Percentiles rank a stretch among this genome's conserved stretches.
These are phyloP conservation scores for Boeremia exigua DNA, from an alignment of 2,329 filamentous ascomycete genomes.

Conservation along the genomic window DNA sequence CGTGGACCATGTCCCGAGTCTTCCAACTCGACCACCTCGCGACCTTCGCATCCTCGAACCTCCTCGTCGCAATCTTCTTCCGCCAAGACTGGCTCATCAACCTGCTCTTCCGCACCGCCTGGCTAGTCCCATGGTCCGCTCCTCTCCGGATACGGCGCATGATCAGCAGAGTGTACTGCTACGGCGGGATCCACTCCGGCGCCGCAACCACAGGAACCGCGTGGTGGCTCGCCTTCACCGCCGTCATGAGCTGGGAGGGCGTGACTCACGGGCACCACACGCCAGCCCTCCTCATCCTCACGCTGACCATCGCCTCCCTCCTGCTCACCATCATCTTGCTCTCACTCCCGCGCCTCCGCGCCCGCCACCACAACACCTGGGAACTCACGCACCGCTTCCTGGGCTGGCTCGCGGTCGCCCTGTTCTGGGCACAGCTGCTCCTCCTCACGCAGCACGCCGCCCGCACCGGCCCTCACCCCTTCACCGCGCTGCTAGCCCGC, in stretches of 20 bases:
- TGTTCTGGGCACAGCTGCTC: conserved; percentile 39
- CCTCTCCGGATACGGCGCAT: conserved; percentile 32
- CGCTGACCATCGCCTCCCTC: conserved; percentile 27
- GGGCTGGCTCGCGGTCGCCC: conserved; percentile 38
- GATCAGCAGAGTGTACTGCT: conserved; percentile 39
- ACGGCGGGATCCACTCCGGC: conserved; percentile 46
- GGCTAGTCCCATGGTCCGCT: conserved; percentile 36
- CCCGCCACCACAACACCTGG: conserved; percentile 39
- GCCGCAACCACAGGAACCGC: conserved; percentile 37
- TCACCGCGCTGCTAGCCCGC: conserved; percentile 7
- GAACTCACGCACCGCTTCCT: conserved; percentile 45
- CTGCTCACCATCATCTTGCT: conserved; percentile 35
- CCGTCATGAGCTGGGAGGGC: conserved; percentile 38
- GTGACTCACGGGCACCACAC: conserved; percentile 15
- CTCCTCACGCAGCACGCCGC: conserved; percentile 14
- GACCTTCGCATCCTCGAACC: conserved; percentile 43
- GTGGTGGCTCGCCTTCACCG: conserved; percentile 54
- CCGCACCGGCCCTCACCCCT: background rate
- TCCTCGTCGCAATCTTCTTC: conserved; percentile 35
- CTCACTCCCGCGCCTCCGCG: conserved; percentile 32
- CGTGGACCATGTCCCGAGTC: background rate
- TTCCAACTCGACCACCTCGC: conserved; percentile 24
- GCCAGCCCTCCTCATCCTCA: conserved; percentile 22
- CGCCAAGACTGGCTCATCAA: conserved; percentile 45
- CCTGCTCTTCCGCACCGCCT: conserved; percentile 36